Base-by-base conservation (phyloP, 2,329 filamentous ascomycete genomes). In the Acrocalymma vagum region DNA sequence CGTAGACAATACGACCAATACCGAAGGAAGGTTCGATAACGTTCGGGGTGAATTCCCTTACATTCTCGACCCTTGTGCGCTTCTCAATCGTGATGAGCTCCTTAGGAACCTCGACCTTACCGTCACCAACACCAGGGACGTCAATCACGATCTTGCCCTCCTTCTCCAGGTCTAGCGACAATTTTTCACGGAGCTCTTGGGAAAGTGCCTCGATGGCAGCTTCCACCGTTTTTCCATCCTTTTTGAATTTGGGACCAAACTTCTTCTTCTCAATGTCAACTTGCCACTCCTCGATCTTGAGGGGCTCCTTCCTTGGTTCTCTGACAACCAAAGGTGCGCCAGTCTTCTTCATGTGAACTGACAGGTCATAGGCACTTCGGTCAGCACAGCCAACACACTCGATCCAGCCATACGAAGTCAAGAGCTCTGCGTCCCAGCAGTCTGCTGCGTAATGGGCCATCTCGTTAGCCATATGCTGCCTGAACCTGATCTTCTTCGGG, bases 301-400 rank as follows among this genome's bases (percentile, higher is more conserved):
- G 80, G 16, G 94, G 94, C 67, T 88, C 85, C 30, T 87, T 83
- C 38, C 91, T 81, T 38, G 83, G 84, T 76, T 96, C 86, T 46
- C 92, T 85, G 26, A 97, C 94, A 32, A 94, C 79, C 15, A 99
- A 80, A 27, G 91, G 85, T 10, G 88, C 85, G 44, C 90, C 91
- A 21, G 94, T 97, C 78, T 90, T 92, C 75, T 96, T 93, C 67
- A 87, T 86, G 73, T 97, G 94, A 8, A 96, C 92, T 23, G 84
- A 87, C 69, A 97, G 72, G 72, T 99, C 94, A 71, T 96, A 99
- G 14, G 94, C 94, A 67, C 89, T 95, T 62, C 94, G 85, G 70
- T 96, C 93, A 47, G 94, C 94, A 71, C 94, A 97, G 49, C 94
- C 94, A 62, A 97, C 93, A 70, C 93, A 97, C 78, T 99, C 94